Base-by-base conservation (phyloP, 805 yeast genomes). In the Myxozyma melibiosi region DNA sequence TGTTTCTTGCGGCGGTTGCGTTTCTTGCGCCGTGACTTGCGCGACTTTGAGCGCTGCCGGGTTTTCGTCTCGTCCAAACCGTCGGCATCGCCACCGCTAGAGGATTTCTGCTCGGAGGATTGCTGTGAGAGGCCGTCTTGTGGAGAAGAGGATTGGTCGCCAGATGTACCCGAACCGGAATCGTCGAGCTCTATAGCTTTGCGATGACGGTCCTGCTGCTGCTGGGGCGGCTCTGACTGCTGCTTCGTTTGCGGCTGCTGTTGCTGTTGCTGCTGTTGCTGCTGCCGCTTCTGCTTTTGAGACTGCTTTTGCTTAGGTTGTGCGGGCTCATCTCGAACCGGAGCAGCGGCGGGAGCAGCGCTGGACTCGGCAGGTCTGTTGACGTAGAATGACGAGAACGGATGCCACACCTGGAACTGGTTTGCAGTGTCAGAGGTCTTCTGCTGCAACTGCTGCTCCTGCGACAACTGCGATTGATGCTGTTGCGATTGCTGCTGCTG, bases 401-500 rank as follows among this genome's bases (percentile, higher is more conserved):
- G 51, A 46, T 40, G 27, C 53, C 57, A 44, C 47, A 48, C 48
- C 57, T 49, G 53, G 20, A 27, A 40, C 31, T 40, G 46, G 38
- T 16, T 40, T 16, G 53, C 45, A 18, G 31, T 42, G 34, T 45
- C 22, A 8, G 40, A 45, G 14, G 50, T 33, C 40, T 24, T 35
- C 37, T 43, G 47, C 37, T 43, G 41, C n/a, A n/a, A n/a, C n/a
- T n/a, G n/a, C n/a, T n/a, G n/a, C n/a, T n/a, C n/a, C n/a, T n/a
- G n/a, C n/a, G n/a, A n/a, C n/a, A n/a, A n/a, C n/a, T n/a, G n/a
- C n/a, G n/a, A n/a, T n/a, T n/a, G n/a, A n/a, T n/a, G n/a, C 4
- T 37, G 14, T 39, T 39, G 43, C 9, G 27, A 20, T 39, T 45
- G 50, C 8, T 45, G 40, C 22, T 45, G 50, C 24, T 33, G 22